phyloP scores from a whole-genome alignment of 2,329 filamentous ascomycete species.

The Penicillium sp. region DNA sequence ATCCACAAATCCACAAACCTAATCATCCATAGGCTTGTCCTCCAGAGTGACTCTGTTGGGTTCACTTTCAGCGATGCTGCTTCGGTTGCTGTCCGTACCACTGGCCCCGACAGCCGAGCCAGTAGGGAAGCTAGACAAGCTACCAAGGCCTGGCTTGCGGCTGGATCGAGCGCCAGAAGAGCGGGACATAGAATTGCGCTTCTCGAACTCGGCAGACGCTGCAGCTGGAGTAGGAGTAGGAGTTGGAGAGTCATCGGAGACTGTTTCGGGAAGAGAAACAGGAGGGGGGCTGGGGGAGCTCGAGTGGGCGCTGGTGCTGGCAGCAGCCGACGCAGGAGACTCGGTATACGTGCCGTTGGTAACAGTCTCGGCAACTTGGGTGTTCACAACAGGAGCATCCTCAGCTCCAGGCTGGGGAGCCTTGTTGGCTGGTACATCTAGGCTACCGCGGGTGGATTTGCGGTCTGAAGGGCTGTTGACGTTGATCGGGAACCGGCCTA shows the following conservation, averaged over 20 bases:
- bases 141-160: conserved; percentile 51
- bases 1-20: conserved; percentile 2
- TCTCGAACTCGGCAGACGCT: conserved; percentile 49
- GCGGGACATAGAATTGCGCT: conserved; percentile 64
- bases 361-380: conserved; percentile 29
- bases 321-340: conserved; percentile 27
- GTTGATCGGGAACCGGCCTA: conserved; percentile 82
- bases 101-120: conserved; percentile 21
- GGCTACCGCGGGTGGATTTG: conserved; percentile 60
- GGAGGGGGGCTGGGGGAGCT: conserved; percentile 32
- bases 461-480: conserved; percentile 60
- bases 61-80: conserved; percentile 41
- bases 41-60: conserved; percentile 63
- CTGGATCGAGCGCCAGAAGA: conserved; percentile 48
- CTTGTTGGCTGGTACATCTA: conserved; percentile 74
- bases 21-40: conserved; percentile 79
- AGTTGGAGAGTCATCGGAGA: conserved; percentile 37
- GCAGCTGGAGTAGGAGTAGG: conserved; percentile 33
- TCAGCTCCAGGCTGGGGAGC: conserved; percentile 44
- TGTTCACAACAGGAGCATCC: conserved; percentile 28
- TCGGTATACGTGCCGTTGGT: conserved; percentile 46
- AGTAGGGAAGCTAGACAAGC: conserved; percentile 36
- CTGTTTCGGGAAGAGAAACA: conserved; percentile 29
- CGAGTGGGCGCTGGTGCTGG: conserved; percentile 28
- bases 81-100: conserved; percentile 35